Conservation (phyloP, 352 stramenopile genomes). For the Pythium graminicola region DNA sequence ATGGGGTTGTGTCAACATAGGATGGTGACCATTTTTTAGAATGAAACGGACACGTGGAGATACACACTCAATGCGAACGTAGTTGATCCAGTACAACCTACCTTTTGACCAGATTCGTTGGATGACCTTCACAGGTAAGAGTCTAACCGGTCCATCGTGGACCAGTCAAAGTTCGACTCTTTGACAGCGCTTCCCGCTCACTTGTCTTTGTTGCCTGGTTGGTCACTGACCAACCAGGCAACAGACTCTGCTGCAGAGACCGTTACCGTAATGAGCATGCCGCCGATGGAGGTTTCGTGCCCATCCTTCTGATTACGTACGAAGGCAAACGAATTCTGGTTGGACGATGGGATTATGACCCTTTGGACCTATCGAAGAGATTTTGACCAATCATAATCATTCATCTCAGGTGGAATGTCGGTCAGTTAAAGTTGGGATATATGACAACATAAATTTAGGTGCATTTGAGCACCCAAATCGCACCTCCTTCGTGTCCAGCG, state of each 20-base stretch:
- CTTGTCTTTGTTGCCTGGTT: no score
- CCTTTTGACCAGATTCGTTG: no score
- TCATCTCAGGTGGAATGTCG: neutral
- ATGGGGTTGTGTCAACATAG: no score
- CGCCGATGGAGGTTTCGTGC: neutral
- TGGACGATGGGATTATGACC: slow-evolving; percentile 5
- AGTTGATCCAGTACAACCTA: no score
- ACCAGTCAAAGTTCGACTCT: no score
- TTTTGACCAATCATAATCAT: slow-evolving; percentile 4
- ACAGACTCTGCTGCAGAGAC: neutral
- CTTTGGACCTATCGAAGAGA: neutral
- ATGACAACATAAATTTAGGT: neutral
- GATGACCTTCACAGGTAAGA: no score
- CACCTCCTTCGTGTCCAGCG: neutral
- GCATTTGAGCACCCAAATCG: neutral
- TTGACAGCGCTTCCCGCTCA: no score
- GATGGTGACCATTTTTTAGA: no score
- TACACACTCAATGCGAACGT: no score
- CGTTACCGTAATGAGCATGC: neutral
- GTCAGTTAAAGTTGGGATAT: neutral
- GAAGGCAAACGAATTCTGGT: neutral
- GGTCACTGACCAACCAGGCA: neutral
- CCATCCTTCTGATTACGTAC: slow-evolving; percentile 19
- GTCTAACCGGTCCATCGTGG: no score
- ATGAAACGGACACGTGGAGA: no score